A percentile compares a stretch with the other conserved stretches of the same genome.
Evolutionary conservation across 2,329 filamentous ascomycete genomes (phyloP).

Genomic region (Fusarium nodosum): DNA sequence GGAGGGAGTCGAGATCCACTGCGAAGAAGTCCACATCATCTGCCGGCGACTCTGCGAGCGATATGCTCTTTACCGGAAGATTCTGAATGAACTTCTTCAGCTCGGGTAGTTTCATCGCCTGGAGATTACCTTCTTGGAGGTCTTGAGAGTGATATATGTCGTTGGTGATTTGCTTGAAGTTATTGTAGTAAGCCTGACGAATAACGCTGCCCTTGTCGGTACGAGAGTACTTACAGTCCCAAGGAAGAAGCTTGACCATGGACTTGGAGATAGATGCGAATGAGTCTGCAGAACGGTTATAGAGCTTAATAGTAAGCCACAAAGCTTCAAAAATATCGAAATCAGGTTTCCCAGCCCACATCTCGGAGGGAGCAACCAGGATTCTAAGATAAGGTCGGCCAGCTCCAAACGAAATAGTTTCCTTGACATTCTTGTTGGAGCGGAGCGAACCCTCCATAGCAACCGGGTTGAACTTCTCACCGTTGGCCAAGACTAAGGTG

Average conservation of each 20-base stretch:
- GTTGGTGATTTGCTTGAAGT: constrained; percentile 60
- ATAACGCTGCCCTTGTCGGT: constrained; percentile 68
- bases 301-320: constrained; percentile 62
- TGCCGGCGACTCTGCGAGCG: constrained; percentile 5
- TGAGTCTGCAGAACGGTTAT: constrained; percentile 63
- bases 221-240: constrained; percentile 59
- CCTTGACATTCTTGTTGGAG: constrained; percentile 64
- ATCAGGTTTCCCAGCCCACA: constrained; percentile 56
- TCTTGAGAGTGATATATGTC: constrained; percentile 50
- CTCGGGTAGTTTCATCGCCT: constrained; percentile 39
- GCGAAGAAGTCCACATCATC: constrained; percentile 69
- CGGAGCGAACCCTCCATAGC: constrained; percentile 66
- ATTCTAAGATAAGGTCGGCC: constrained; percentile 66
- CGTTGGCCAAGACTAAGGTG: constrained; percentile 59
- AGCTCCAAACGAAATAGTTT: constrained; percentile 69
- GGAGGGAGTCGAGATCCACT: constrained; percentile 68
- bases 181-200: constrained; percentile 61
- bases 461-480: constrained; percentile 62
- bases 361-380: constrained; percentile 63
- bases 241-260: constrained; percentile 64
- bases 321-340: constrained; percentile 62
- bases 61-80: constrained; percentile 43
- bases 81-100: constrained; percentile 54
- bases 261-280: constrained; percentile 68
- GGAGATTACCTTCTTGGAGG: neutral